phyloP scores from a whole-genome alignment of 352 stramenopile species.

The Paralagenidium karlingii region DNA sequence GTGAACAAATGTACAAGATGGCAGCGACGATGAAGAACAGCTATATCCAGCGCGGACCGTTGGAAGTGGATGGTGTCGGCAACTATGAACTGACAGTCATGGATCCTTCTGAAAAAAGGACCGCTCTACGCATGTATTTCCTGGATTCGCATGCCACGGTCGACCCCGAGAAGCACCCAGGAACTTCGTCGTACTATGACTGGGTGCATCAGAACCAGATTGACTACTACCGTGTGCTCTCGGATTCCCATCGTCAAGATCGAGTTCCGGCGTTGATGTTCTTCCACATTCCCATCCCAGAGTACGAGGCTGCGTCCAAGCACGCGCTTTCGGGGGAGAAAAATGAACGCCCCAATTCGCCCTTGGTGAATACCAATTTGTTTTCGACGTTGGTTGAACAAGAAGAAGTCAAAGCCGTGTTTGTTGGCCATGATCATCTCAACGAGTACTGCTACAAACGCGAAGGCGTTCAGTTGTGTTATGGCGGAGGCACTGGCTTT shows the following conservation, averaged over 20 bases:
- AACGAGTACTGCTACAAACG: constrained; percentile 16
- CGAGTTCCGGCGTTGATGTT: constrained; percentile 17
- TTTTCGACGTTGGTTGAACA: constrained; percentile 10
- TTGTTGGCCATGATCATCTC: no score
- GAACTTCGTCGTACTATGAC: no score
- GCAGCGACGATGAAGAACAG: constrained; percentile 20
- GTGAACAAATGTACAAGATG: constrained; percentile 20
- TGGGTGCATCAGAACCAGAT: no score
- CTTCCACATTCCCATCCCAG: constrained; percentile 40
- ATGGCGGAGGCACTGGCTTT: constrained; percentile 15
- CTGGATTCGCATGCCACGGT: no score
- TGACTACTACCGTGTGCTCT: no score
- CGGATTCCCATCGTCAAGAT: no score
- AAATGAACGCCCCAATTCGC: constrained; percentile 1
- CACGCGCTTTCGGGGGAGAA: not conserved
- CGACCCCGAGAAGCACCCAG: no score
- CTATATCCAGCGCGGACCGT: constrained; percentile 24
- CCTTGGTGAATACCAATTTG: constrained; percentile 4
- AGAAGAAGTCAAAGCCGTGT: constrained; percentile 17
- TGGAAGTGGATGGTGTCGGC: constrained; percentile 18
- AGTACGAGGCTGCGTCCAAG: constrained; percentile 4
- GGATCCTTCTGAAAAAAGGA: no score
- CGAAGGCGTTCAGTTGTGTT: constrained; percentile 14
- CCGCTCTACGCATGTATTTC: no score
- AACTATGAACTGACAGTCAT: no score